Conservation (phyloP, 345 rosid genomes). For the Anastatica hierochuntica region DNA sequence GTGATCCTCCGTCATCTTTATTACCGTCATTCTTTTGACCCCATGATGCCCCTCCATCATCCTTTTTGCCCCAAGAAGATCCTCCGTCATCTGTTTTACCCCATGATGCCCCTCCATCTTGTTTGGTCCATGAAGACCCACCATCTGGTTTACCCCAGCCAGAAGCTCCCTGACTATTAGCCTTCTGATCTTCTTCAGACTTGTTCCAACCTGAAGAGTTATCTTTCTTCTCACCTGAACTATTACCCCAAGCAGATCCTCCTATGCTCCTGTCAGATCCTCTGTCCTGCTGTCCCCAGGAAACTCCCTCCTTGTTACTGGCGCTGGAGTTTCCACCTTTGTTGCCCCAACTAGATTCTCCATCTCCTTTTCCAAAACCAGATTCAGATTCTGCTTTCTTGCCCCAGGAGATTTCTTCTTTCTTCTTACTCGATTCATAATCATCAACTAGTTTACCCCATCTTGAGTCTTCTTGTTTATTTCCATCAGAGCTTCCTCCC, state of each 20-base stretch:
- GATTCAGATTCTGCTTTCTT: slow-evolving; percentile 15
- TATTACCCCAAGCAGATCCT: slow-evolving; percentile 23
- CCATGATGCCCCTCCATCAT: background rate
- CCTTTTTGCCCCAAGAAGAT: background rate
- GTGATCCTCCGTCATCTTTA: slow-evolving; percentile 8
- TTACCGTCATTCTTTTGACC: slow-evolving; percentile 5
- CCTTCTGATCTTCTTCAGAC: slow-evolving; percentile 17
- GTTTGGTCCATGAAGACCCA: slow-evolving; percentile 34
- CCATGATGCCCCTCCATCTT: slow-evolving; percentile 29
- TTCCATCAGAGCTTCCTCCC: slow-evolving; percentile 14
- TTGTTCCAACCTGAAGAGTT: slow-evolving; percentile 24
- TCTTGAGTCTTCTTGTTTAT: slow-evolving; percentile 3
- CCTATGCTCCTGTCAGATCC: slow-evolving; percentile 2
- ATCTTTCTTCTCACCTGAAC: slow-evolving; percentile 11
- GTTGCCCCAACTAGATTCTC: slow-evolving; percentile 28
- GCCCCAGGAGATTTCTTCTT: slow-evolving; percentile 22
- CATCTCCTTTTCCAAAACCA: slow-evolving; percentile 19
- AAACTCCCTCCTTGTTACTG: slow-evolving; percentile 26
- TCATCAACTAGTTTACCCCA: slow-evolving; percentile 17
- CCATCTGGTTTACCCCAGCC: slow-evolving; percentile 13
- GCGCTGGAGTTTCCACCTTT: slow-evolving; percentile 14
- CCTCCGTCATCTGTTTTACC: slow-evolving; percentile 9
- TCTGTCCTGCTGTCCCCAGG: slow-evolving; percentile 30
- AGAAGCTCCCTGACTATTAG: slow-evolving; percentile 24
- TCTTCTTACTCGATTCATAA: slow-evolving; percentile 13